Conservation (phyloP, 2,329 filamentous ascomycete species). For the Triangularia verruculosa region DNA sequence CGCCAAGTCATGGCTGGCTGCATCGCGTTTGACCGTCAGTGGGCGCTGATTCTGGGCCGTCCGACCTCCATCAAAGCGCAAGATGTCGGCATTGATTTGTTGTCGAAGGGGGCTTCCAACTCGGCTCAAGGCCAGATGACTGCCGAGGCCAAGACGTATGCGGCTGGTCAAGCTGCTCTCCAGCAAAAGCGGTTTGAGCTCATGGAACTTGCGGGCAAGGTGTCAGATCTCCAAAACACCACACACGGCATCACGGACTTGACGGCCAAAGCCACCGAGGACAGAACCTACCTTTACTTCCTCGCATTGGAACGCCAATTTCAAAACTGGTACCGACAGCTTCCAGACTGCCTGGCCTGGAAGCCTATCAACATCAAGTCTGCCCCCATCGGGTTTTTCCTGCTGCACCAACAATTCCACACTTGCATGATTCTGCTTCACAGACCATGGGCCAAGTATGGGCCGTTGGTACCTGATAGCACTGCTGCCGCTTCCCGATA, state of each 20-base stretch:
- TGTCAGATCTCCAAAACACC: constrained; percentile 42
- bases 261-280: constrained; percentile 36
- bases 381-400: constrained; percentile 50
- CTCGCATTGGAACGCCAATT: constrained; percentile 52
- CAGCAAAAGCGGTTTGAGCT: constrained; percentile 52
- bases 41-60: constrained; percentile 53
- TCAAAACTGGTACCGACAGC: constrained; percentile 51
- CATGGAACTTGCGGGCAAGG: constrained; percentile 54
- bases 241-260: constrained; percentile 33
- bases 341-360: constrained; percentile 49
- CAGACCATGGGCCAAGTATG: constrained; percentile 52
- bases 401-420: constrained; percentile 56
- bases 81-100: constrained; percentile 47
- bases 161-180: constrained; percentile 36
- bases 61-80: constrained; percentile 53
- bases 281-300: constrained; percentile 48
- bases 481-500: constrained; percentile 13
- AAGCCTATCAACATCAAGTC: constrained; percentile 49
- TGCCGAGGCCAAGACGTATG: constrained; percentile 29
- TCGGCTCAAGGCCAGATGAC: constrained; percentile 34
- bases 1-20: constrained; percentile 52
- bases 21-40: constrained; percentile 53
- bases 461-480: constrained; percentile 35
- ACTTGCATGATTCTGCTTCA: constrained; percentile 52
- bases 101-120: constrained; percentile 37